phyloP scores from a whole-genome alignment of 345 rosid species.

The Aquilaria malaccensis region DNA sequence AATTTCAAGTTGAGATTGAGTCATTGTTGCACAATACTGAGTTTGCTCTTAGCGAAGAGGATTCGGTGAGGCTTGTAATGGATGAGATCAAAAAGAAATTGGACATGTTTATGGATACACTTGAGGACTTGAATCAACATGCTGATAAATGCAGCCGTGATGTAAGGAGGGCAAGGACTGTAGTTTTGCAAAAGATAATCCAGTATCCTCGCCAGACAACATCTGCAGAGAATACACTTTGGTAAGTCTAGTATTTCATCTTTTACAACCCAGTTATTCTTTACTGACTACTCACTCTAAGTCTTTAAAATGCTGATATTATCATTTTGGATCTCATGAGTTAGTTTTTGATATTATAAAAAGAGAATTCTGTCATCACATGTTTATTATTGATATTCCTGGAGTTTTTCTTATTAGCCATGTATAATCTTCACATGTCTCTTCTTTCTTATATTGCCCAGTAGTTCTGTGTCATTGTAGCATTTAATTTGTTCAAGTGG shows the following conservation, averaged over 20 bases:
- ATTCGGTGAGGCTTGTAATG: slow-evolving; percentile 49
- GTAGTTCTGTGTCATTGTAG: too few relatives aligned
- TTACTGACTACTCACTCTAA: too few relatives aligned
- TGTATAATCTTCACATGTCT: too few relatives aligned
- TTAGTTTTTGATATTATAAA: too few relatives aligned
- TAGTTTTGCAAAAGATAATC: slow-evolving; percentile 59
- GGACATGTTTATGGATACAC: slow-evolving; percentile 39
- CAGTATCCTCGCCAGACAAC: slow-evolving; percentile 22
- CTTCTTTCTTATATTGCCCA: too few relatives aligned
- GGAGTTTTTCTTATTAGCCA: too few relatives aligned
- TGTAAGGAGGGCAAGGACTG: slow-evolving; percentile 63
- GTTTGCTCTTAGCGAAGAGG: slow-evolving; percentile 49
- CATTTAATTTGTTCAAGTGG: too few relatives aligned
- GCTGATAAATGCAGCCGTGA: slow-evolving; percentile 65
- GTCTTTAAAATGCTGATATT: too few relatives aligned
- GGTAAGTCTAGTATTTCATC: slow-evolving; percentile 11
- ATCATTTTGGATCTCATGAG: too few relatives aligned
- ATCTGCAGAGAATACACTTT: slow-evolving; percentile 21
- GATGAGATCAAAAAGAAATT: slow-evolving; percentile 80
- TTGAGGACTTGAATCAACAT: slow-evolving; percentile 52
- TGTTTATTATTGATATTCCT: too few relatives aligned
- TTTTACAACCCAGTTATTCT: not conserved
- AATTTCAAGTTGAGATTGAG: slow-evolving; percentile 51
- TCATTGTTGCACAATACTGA: slow-evolving; percentile 41
- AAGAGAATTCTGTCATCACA: too few relatives aligned